Percentiles rank a stretch among this genome's conserved stretches.
Conservation (phyloP, 352 stramenopile genomes). For the Phytophthora boehmeriae region DNA sequence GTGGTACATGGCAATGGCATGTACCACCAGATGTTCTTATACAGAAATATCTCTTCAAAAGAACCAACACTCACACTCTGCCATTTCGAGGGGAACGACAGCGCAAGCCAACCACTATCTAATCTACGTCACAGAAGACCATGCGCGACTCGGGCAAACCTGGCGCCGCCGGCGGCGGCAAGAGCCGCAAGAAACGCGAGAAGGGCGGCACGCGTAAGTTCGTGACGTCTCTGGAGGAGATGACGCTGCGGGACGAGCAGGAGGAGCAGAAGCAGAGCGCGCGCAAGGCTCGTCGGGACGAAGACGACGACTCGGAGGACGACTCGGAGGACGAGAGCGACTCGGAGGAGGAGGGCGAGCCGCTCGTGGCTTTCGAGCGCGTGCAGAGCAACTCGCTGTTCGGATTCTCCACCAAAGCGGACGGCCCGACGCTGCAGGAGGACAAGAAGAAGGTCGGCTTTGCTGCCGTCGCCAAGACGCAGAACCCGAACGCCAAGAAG, state of each 20-base stretch:
- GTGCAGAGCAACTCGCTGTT: slow-evolving; percentile 80
- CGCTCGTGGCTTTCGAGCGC: slow-evolving; percentile 71
- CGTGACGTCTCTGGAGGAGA: slow-evolving; percentile 86
- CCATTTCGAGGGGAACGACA: background rate
- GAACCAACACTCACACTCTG: background rate
- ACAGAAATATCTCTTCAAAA: background rate
- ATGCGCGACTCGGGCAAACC: slow-evolving; percentile 70
- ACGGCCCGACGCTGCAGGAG: slow-evolving; percentile 61
- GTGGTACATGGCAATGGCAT: no score
- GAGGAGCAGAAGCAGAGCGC: slow-evolving; percentile 75
- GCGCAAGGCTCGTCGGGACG: slow-evolving; percentile 73
- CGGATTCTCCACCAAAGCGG: slow-evolving; percentile 63
- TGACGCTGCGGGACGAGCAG: slow-evolving; percentile 71
- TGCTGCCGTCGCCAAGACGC: slow-evolving; percentile 68
- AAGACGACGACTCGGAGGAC: slow-evolving; percentile 48
- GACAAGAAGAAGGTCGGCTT: slow-evolving; percentile 79
- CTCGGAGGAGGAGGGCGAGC: slow-evolving; percentile 59
- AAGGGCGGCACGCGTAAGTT: slow-evolving; percentile 80
- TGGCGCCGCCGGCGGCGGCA: slow-evolving; percentile 55
- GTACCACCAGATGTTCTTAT: no score
- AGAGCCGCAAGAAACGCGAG: slow-evolving; percentile 71
- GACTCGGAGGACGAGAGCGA: slow-evolving; percentile 59
- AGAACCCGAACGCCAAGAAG: slow-evolving; percentile 84
- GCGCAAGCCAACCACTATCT: slow-evolving; percentile 25
- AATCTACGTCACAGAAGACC: background rate